Evolutionary conservation across 1,284 basidiomycete species (phyloP), one percentile per base, ranked within the genome.

Genomic region (Naganishia liquefaciens): DNA sequence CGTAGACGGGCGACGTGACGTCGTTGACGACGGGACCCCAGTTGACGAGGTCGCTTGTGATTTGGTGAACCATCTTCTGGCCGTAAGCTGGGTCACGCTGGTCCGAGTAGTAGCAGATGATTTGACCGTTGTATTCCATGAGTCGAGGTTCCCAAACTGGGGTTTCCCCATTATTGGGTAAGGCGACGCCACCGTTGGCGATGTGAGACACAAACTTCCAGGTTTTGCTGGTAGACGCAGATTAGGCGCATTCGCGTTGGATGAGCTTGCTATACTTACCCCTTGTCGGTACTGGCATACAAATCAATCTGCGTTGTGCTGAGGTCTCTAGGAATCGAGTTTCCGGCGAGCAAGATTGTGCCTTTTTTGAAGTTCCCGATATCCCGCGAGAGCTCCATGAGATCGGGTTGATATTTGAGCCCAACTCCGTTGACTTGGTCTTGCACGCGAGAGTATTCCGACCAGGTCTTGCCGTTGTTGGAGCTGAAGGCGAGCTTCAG

Each of bases 91-190:
- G 69, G 62, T 79, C 76, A 5, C 77, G 73, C 65, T 79, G 77
- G 64, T 79, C 78, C 6, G 76, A 78, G 70, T 79, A 79, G 70
- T 74, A 79, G 58, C 74, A 68, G 55, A 78, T 71, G 25, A 79
- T 69, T 67, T 76, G 71, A 62, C 71, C 68, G 51, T 76, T 72
- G 68, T 72, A 74, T 17, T 71, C 69, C 61, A 77, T 68, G 52
- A 78, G 62, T 70, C 75, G 77, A 2, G 77, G 77, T 68, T 77
- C 77, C 77, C 76, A 78, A 4, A 78, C 73, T 1, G 76, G 75
- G 3, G 74, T 76, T 40, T 64, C 63, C 11, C 63, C 63, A 40
- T 64, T 64, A 54, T 64, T 58, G 47, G 63, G 63, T 27, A 64
- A 23, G 33, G 62, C 62, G 23, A 55, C 62, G 23, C 68, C 65